Evolutionary conservation across 140 eudicot species (phyloP).

Genomic region (Flaveria floridana): DNA sequence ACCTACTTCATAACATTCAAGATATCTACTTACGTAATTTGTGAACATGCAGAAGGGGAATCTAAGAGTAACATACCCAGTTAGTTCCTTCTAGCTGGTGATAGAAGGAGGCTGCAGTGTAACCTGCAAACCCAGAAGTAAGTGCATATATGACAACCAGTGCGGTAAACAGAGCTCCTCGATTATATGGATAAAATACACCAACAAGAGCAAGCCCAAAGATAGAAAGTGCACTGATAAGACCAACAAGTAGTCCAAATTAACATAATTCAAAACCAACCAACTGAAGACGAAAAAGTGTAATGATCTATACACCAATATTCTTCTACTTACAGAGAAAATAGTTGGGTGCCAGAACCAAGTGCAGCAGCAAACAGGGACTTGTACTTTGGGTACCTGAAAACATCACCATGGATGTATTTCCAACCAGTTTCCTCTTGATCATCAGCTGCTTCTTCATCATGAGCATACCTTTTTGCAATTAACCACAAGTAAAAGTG

Average conservation of each 20-base stretch:
- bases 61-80: conserved; percentile 37
- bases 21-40: neutral
- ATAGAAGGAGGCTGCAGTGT: conserved; percentile 45
- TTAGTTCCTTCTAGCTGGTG: conserved; percentile 52
- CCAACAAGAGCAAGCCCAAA: conserved; percentile 45
- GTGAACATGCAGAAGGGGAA: neutral
- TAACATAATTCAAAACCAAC: neutral
- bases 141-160: conserved; percentile 47
- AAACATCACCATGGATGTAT: conserved; percentile 56
- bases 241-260: conserved; percentile 6
- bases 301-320: neutral
- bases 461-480: conserved; percentile 52
- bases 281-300: conserved; percentile 11
- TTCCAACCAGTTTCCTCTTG: conserved; percentile 69
- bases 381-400: conserved; percentile 58
- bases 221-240: conserved; percentile 38
- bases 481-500: neutral
- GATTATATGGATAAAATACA: conserved; percentile 46
- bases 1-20: neutral
- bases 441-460: conserved; percentile 54
- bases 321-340: conserved; percentile 46
- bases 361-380: conserved; percentile 53
- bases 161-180: conserved; percentile 50
- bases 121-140: conserved; percentile 49
- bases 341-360: conserved; percentile 55